Evolutionary conservation across 2,329 filamentous ascomycete genomes (phyloP), one percentile per base, ranked within the genome.

Genomic region (Neonectria ditissima): DNA sequence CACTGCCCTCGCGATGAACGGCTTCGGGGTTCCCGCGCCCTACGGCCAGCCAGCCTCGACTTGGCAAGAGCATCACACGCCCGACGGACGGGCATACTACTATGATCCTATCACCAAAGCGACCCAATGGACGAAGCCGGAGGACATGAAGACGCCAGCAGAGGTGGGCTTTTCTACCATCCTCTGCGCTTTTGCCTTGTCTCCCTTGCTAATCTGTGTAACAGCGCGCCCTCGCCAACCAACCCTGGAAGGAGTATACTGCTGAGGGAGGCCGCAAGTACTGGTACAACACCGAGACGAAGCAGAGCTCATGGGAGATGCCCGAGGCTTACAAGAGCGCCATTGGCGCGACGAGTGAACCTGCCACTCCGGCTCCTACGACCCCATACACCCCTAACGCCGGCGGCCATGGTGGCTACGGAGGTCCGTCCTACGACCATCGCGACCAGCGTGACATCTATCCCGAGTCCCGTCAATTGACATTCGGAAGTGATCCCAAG

Each of bases 231-330:
- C 85, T 97, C 51, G 86, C 91, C 54, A 90, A 91, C 72, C 92
- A 96, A 71, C 92, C 92, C 68, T 99, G 94, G 94, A 96, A 95
- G 75, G 93, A 97, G 79, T 96, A 97, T 75, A 93, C 91, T 26
- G 90, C 92, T 22, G 89, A 94, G 66, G 92, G 93, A 68, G 96
- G 95, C 50, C 89, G 91, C 73, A 93, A 95, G 76, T 99, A 99
- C 80, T 99, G 94, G 92, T 95, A 94, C 79, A 96, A 99, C 79
- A 92, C 90, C 34, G 91, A 97, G 79, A 94, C 92, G 47, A 94
- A 95, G 80, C 87, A 94, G 81, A 98, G 94, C 78, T 93, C 92
- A 32, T 99, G 96, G 96, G 91, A 94, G 74, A 94, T 97, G 86
- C 96, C 96, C 59, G 92, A 93, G 59, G 88, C 82, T 66, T 94